Percentiles rank a stretch among this genome's conserved stretches.
Evolutionary conservation across 1,284 basidiomycete species (phyloP).

Genomic region (Ganoderma resinaceum): DNA sequence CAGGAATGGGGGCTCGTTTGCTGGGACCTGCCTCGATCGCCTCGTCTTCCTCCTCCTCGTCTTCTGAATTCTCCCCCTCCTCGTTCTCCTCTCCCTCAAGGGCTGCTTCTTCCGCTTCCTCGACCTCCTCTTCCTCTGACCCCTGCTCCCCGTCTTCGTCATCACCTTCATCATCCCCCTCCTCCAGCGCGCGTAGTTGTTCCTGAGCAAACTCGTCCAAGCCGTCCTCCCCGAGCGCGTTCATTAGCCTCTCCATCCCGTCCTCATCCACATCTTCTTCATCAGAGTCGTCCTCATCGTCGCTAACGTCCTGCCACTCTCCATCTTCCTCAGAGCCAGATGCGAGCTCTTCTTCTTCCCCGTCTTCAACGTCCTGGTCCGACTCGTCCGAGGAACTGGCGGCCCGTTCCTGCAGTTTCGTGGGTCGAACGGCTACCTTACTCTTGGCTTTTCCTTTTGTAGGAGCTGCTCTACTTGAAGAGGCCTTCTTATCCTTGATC

Average conservation of each 20-base stretch:
- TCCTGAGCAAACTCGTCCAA: slow-evolving; percentile 67
- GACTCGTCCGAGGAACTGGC: slow-evolving; percentile 25
- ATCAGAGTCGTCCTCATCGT: slow-evolving; percentile 36
- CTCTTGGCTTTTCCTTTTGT: slow-evolving; percentile 7
- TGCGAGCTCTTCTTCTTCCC: slow-evolving; percentile 38
- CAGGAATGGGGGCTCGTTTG: slow-evolving; percentile 52
- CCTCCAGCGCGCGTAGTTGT: slow-evolving; percentile 52
- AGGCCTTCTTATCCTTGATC: slow-evolving; percentile 12
- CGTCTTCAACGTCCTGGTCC: slow-evolving; percentile 35
- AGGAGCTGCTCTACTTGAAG: slow-evolving; percentile 1
- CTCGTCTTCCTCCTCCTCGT: slow-evolving; percentile 36
- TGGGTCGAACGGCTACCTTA: slow-evolving; percentile 15
- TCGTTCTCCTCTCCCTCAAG: slow-evolving; percentile 43
- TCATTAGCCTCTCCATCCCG: slow-evolving; percentile 70
- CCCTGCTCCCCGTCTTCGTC: slow-evolving; percentile 47
- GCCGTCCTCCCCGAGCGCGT: slow-evolving; percentile 71
- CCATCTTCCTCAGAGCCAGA: slow-evolving; percentile 30
- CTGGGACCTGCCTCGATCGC: slow-evolving; percentile 36
- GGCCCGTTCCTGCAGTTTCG: slow-evolving; percentile 23
- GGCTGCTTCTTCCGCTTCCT: slow-evolving; percentile 37
- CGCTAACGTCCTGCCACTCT: slow-evolving; percentile 43
- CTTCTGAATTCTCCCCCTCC: slow-evolving; percentile 27
- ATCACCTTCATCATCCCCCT: slow-evolving; percentile 45
- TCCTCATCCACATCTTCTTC: slow-evolving; percentile 70
- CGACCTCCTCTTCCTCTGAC: slow-evolving; percentile 39